phyloP scores from a whole-genome alignment of 441 rosid species.

The Dalechampia spathulata region DNA sequence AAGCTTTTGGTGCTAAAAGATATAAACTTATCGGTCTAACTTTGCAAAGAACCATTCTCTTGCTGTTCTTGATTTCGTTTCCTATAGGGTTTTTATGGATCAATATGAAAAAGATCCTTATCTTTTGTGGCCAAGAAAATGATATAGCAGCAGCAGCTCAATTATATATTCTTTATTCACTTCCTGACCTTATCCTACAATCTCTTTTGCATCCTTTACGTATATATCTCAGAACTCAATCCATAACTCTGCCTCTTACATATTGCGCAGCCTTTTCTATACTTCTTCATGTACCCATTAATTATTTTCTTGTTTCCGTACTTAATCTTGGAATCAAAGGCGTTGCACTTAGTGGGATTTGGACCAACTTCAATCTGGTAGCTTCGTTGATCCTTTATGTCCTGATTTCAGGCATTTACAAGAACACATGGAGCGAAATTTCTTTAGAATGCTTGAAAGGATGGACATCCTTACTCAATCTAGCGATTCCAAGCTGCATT shows the following conservation, averaged over 20 bases:
- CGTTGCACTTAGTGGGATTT: conserved; percentile 56
- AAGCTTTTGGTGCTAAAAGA: conserved; percentile 85
- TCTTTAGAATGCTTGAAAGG: conserved; percentile 50
- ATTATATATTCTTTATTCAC: conserved; percentile 51
- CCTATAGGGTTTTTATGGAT: conserved; percentile 64
- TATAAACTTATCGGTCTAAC: conserved; percentile 62
- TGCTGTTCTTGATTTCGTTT: conserved; percentile 55
- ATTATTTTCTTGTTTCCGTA: conserved; percentile 45
- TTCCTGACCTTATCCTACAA: conserved; percentile 71
- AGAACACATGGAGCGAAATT: conserved; percentile 61
- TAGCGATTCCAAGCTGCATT: conserved; percentile 76
- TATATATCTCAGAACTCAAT: conserved; percentile 71
- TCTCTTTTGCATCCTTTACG: conserved; percentile 75
- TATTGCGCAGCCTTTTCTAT: conserved; percentile 57
- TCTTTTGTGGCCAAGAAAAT: conserved; percentile 55
- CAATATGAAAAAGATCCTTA: conserved; percentile 60
- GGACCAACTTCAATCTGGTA: conserved; percentile 71
- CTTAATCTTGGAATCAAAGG: conserved; percentile 74
- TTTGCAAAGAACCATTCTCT: conserved; percentile 57
- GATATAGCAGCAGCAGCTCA: conserved; percentile 64
- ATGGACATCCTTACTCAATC: conserved; percentile 48
- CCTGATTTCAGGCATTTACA: conserved; percentile 39
- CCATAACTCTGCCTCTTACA: conserved; percentile 70
- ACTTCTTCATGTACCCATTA: conserved; percentile 69
- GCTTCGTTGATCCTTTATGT: conserved; percentile 51